Evolutionary conservation across 1,139 yeast genomes (phyloP).

Genomic region (Lodderomyces elongisporus): DNA sequence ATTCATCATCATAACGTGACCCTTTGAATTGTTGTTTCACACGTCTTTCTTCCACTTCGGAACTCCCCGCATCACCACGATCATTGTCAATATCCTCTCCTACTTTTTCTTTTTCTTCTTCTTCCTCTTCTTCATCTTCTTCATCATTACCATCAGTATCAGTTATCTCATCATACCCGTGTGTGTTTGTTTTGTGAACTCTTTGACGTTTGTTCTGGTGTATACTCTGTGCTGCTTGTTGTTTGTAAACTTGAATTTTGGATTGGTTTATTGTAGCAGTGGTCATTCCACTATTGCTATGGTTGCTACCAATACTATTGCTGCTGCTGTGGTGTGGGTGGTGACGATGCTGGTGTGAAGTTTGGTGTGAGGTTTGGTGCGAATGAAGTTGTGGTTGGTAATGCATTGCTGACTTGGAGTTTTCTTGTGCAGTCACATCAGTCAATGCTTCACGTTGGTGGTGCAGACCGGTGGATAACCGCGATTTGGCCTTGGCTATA

Average conservation of each 20-base stretch:
- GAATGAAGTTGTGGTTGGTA: constrained; percentile 7
- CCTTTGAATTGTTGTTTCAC: too few species aligned
- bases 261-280: constrained; percentile 8
- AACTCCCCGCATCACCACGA: neutral
- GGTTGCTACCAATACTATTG: constrained; percentile 3
- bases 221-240: constrained; percentile 11
- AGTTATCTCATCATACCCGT: constrained; percentile 1
- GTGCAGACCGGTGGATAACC: constrained; percentile 1
- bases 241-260: constrained; percentile 21
- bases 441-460: constrained; percentile 27
- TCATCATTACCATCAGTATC: constrained; percentile 16
- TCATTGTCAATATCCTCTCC: neutral
- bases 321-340: constrained; percentile 7
- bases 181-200: constrained; percentile 14
- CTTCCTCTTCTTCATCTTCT: neutral
- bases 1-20: neutral
- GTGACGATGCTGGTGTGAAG: constrained; percentile 3
- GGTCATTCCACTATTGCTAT: constrained; percentile 5
- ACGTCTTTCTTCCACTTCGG: neutral
- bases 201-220: constrained; percentile 22
- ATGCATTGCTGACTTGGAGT: constrained; percentile 9
- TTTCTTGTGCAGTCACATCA: constrained; percentile 25
- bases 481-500: too few species aligned
- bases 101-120: constrained; percentile 1
- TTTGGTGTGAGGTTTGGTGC: too few species aligned